Evolutionary conservation across 164 flowering plant genomes (phyloP).

Genomic region (Berberis vulgaris): DNA sequence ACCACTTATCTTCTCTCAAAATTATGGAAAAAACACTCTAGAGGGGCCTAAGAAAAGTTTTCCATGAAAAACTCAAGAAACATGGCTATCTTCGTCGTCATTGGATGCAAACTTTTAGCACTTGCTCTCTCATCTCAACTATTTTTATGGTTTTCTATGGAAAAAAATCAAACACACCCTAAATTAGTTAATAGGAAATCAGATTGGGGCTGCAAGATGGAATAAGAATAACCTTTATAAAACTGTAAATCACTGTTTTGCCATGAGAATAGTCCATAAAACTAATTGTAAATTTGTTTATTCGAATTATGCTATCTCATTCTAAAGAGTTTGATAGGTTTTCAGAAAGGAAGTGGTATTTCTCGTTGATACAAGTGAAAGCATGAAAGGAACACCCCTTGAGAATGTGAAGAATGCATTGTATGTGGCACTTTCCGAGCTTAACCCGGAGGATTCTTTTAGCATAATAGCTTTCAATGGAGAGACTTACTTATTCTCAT

Average conservation of each 20-base stretch:
- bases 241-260: too few species aligned
- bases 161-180: too few species aligned
- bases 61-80: too few species aligned
- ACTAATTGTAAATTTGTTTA: background rate
- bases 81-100: too few species aligned
- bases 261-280: background rate
- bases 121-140: too few species aligned
- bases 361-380: conserved; percentile 81
- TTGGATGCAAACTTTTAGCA: too few species aligned
- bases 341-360: conserved; percentile 71
- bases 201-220: too few species aligned
- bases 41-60: too few species aligned
- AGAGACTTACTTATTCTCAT: conserved; percentile 50
- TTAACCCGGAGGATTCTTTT: conserved; percentile 58
- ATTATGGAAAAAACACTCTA: too few species aligned
- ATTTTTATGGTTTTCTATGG: too few species aligned
- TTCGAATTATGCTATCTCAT: conserved; percentile 2
- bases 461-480: conserved; percentile 74
- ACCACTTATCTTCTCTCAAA: too few species aligned
- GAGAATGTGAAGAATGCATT: conserved; percentile 57
- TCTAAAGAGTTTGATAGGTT: conserved; percentile 35
- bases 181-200: too few species aligned
- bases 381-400: conserved; percentile 74
- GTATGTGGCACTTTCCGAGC: conserved; percentile 42
- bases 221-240: background rate